Evolutionary conservation across 106 monocot genomes (phyloP).

Genomic region (Dioscorea alata): DNA sequence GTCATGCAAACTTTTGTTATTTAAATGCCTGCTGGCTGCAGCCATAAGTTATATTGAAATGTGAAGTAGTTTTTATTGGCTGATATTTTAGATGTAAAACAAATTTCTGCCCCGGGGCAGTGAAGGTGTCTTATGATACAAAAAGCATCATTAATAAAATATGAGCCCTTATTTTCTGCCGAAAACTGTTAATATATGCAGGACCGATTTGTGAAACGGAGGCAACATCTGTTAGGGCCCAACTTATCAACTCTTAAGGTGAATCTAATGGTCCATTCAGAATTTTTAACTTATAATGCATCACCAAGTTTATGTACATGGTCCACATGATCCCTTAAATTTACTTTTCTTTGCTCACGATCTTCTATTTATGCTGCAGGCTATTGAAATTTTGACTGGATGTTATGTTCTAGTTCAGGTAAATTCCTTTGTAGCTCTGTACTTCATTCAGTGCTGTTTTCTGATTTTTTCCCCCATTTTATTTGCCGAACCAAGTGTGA

Average conservation of each 20-base stretch:
- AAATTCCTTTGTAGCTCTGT: background rate
- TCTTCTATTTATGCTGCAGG: constrained; percentile 33
- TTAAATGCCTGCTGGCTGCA: no score
- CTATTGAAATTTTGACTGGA: constrained; percentile 96
- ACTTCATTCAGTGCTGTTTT: background rate
- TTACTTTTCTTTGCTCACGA: background rate
- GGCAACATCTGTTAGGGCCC: constrained; percentile 87
- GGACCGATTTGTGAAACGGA: constrained; percentile 93
- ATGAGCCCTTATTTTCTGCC: no score
- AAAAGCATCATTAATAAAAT: no score
- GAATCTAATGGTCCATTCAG: background rate
- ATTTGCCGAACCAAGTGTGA: background rate
- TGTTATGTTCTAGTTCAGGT: constrained; percentile 98
- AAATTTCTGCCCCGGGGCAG: no score
- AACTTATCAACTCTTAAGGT: constrained; percentile 92
- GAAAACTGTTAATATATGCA: constrained; percentile 16
- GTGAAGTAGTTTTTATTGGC: no score
- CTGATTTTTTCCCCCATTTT: no score
- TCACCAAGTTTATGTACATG: background rate
- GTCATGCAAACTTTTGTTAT: no score
- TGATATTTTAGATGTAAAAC: no score
- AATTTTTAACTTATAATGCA: no score
- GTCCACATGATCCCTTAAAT: background rate
- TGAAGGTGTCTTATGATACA: no score
- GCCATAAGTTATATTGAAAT: no score